These are phyloP conservation scores for Ogataea siamensis DNA, from an alignment of 805 yeast species.

Conservation along the genomic window DNA sequence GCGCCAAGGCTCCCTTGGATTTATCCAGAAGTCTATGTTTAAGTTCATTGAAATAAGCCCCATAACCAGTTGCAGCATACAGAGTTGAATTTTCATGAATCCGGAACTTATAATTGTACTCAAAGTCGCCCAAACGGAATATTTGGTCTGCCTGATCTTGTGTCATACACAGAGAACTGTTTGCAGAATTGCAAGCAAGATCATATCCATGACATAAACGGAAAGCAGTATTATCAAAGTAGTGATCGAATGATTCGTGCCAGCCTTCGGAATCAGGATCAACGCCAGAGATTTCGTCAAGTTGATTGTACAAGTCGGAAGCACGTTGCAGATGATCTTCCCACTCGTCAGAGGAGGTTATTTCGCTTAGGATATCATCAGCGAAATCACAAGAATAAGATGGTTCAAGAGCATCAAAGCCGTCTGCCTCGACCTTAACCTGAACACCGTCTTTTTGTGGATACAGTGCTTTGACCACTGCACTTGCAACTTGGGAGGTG, in stretches of 20 bases:
- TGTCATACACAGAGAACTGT: conserved; percentile 27
- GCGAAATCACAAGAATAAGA: conserved; percentile 36
- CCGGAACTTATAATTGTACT: conserved; percentile 40
- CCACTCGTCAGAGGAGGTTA: conserved; percentile 36
- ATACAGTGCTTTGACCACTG: conserved; percentile 38
- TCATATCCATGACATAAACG: conserved; percentile 38
- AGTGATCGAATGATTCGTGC: conserved; percentile 37
- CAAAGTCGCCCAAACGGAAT: conserved; percentile 43
- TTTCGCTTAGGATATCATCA: conserved; percentile 24
- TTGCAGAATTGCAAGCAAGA: conserved; percentile 29
- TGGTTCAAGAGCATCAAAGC: conserved; percentile 39
- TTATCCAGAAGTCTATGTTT: conserved; percentile 30
- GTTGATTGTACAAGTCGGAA: conserved; percentile 26
- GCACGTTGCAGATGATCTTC: conserved; percentile 34
- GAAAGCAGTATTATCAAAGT: conserved; percentile 41
- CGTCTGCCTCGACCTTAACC: conserved; percentile 31
- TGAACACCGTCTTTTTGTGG: conserved; percentile 33
- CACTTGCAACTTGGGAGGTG: conserved; percentile 41
- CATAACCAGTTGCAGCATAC: conserved; percentile 35
- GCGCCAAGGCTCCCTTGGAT: conserved; percentile 27
- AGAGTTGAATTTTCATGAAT: conserved; percentile 35
- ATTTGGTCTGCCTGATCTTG: conserved; percentile 37
- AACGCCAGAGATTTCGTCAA: conserved; percentile 33
- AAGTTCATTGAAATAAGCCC: conserved; percentile 39
- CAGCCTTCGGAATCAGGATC: conserved; percentile 22